phyloP scores from a whole-genome alignment of 345 rosid species.

The Ricinus communis region DNA sequence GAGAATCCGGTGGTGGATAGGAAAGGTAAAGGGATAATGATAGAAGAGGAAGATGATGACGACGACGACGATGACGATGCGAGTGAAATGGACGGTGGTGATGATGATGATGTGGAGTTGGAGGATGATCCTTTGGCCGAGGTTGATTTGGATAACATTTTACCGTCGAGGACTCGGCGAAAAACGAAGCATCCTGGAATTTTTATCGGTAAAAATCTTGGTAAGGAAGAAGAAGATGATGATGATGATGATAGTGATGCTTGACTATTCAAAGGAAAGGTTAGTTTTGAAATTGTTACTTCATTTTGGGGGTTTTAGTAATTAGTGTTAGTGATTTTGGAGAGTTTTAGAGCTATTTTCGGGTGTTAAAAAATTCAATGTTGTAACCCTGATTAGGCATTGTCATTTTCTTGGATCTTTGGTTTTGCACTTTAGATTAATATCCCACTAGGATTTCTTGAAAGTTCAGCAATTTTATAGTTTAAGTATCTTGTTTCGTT shows the following conservation, averaged over 20 bases:
- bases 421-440: neutral
- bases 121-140: constrained; percentile 94
- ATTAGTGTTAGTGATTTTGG: neutral
- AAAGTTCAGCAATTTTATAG: neutral
- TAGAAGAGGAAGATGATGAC: constrained; percentile 39
- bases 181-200: constrained; percentile 47
- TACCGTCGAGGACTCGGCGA: constrained; percentile 79
- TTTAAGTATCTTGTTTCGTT: neutral
- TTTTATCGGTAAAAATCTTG: constrained; percentile 39
- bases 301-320: constrained; percentile 7
- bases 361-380: too few relatives aligned
- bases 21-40: constrained; percentile 37
- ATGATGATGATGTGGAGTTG: constrained; percentile 43
- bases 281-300: constrained; percentile 19
- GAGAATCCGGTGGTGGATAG: constrained; percentile 25
- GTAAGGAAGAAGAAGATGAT: constrained; percentile 7
- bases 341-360: too few relatives aligned
- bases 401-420: neutral
- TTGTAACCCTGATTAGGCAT: constrained; percentile 1
- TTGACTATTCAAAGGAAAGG: constrained; percentile 25
- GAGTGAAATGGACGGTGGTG: constrained; percentile 40
- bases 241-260: constrained; percentile 15
- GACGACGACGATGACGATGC: constrained; percentile 41
- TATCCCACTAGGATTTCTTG: neutral
- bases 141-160: constrained; percentile 90